Conservation (phyloP, 106 monocot genomes). For the Xerophyta viscosa region DNA sequence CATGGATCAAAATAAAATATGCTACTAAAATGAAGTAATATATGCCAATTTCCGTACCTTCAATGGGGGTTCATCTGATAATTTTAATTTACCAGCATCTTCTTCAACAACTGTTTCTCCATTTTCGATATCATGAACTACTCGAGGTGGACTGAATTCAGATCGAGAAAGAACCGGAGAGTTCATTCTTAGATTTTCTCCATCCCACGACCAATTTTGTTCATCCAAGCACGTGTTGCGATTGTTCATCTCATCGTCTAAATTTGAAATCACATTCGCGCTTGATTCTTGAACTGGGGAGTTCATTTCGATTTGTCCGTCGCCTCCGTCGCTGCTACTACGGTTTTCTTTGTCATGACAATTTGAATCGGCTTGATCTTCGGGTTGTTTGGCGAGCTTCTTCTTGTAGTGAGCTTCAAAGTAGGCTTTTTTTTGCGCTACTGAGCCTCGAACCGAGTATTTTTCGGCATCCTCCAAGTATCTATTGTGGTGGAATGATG, state of each 20-base stretch:
- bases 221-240: neutral
- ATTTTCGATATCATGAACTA: slow-evolving; percentile 9
- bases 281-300: neutral
- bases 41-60: slow-evolving; percentile 22
- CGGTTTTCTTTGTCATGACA: neutral
- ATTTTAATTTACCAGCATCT: neutral
- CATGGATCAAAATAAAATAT: neutral
- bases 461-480: slow-evolving; percentile 67
- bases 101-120: neutral
- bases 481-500: slow-evolving; percentile 59
- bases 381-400: slow-evolving; percentile 18
- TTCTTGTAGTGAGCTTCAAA: slow-evolving; percentile 74
- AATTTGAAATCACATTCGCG: neutral
- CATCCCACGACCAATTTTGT: neutral
- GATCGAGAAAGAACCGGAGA: neutral
- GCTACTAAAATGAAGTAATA: neutral
- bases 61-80: slow-evolving; percentile 29
- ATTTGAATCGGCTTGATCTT: slow-evolving; percentile 8
- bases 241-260: neutral
- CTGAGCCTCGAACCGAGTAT: slow-evolving; percentile 46
- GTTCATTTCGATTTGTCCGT: neutral
- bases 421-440: slow-evolving; percentile 65
- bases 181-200: neutral
- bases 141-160: neutral
- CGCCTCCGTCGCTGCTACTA: too few species aligned